Evolutionary conservation across 2,329 filamentous ascomycete genomes (phyloP).

Genomic region (Dryadomyces sulphureus): DNA sequence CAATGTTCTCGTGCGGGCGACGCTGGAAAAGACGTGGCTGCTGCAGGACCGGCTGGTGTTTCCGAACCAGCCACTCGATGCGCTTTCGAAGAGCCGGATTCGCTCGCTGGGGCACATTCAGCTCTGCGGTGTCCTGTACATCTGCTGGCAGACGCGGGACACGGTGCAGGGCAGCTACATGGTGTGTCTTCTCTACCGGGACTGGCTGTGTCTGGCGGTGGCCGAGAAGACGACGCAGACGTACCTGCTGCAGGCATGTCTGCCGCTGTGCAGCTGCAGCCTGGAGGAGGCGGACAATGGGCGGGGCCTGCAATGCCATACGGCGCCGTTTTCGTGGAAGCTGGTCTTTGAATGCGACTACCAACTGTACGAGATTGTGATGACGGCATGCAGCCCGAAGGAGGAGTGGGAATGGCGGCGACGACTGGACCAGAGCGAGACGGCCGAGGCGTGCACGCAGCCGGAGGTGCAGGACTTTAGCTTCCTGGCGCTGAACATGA

Average conservation of each 20-base stretch:
- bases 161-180: slow-evolving; percentile 65
- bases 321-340: slow-evolving; percentile 84
- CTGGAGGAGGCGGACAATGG: slow-evolving; percentile 64
- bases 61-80: slow-evolving; percentile 43
- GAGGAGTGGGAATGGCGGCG: slow-evolving; percentile 73
- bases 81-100: slow-evolving; percentile 48
- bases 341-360: slow-evolving; percentile 65
- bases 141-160: slow-evolving; percentile 62
- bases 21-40: slow-evolving; percentile 69
- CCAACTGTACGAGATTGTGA: slow-evolving; percentile 67
- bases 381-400: slow-evolving; percentile 69
- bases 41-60: slow-evolving; percentile 72
- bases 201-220: slow-evolving; percentile 63
- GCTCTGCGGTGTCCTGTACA: slow-evolving; percentile 70
- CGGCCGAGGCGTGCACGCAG: slow-evolving; percentile 31
- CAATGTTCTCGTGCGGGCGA: slow-evolving; percentile 51
- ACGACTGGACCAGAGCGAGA: slow-evolving; percentile 40
- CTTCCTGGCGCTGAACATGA: slow-evolving; percentile 55
- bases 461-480: slow-evolving; percentile 37
- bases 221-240: slow-evolving; percentile 47
- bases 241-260: slow-evolving; percentile 62
- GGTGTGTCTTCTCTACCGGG: slow-evolving; percentile 70
- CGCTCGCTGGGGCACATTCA: slow-evolving; percentile 66
- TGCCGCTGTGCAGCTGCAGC: slow-evolving; percentile 49
- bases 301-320: slow-evolving; percentile 72